These are phyloP conservation scores for Podospora didyma DNA, from an alignment of 495 filamentous ascomycete species.

Conservation along the genomic window DNA sequence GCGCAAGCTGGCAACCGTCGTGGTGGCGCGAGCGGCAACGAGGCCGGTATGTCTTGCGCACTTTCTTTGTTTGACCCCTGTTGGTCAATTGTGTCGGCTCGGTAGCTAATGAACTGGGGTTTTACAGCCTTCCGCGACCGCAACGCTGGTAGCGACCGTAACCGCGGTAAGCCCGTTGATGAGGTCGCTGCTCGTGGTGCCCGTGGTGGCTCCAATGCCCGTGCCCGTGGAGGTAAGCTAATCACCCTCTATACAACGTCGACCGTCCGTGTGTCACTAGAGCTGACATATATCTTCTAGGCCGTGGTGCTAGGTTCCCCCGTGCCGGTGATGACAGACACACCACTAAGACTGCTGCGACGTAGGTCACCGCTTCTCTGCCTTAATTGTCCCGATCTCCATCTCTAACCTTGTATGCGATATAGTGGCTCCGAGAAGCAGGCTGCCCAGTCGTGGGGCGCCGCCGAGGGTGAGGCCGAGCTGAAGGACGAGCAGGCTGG, in stretches of 20 bases:
- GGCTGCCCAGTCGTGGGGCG: constrained; percentile 86
- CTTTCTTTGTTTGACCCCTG: constrained; percentile 6
- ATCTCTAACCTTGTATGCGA: constrained; percentile 16
- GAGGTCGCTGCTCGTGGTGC: constrained; percentile 56
- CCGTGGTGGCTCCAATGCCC: constrained; percentile 51
- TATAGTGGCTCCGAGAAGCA: constrained; percentile 79
- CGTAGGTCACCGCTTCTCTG: constrained; percentile 45
- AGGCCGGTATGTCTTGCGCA: constrained; percentile 66
- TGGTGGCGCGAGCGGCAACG: constrained; percentile 65
- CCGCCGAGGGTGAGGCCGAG: constrained; percentile 70
- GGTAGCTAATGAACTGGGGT: constrained; percentile 6
- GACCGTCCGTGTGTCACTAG: background rate
- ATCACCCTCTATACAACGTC: background rate
- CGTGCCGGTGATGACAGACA: constrained; percentile 75
- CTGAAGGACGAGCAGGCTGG: constrained; percentile 85
- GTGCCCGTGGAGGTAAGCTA: constrained; percentile 53
- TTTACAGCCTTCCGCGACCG: constrained; percentile 82
- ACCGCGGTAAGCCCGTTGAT: constrained; percentile 76
- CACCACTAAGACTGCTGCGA: constrained; percentile 64
- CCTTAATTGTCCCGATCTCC: background rate
- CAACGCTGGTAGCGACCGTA: constrained; percentile 73
- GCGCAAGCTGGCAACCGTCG: constrained; percentile 43
- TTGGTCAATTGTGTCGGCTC: background rate
- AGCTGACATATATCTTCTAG: constrained; percentile 24
- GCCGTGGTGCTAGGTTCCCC: constrained; percentile 41